A percentile compares a stretch with the other conserved stretches of the same genome.
phyloP scores from a whole-genome alignment of 352 stramenopile species.

The Saprolegnia parasitica region DNA sequence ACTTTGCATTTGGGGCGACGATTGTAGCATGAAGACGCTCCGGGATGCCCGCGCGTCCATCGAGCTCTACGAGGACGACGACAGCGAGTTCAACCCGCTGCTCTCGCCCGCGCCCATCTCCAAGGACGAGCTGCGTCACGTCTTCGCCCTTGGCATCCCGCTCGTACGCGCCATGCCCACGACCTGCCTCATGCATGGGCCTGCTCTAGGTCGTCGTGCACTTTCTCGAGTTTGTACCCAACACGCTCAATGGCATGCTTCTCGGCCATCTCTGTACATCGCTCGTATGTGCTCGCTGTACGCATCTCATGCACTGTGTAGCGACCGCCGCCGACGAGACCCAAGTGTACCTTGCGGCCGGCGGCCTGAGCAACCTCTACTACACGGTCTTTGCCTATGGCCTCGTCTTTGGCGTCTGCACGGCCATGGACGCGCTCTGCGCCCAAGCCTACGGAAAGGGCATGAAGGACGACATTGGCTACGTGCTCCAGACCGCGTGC shows the following conservation, averaged over 20 bases:
- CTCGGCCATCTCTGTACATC: constrained; percentile 11
- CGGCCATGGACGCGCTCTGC: constrained; percentile 87
- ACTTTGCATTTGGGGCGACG: not conserved
- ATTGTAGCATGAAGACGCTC: not conserved
- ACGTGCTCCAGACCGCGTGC: constrained; percentile 80
- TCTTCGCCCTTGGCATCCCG: constrained; percentile 10
- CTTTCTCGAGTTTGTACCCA: constrained; percentile 17
- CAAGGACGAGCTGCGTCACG: constrained; percentile 19
- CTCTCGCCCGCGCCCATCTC: constrained; percentile 25
- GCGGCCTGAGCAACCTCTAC: constrained; percentile 20
- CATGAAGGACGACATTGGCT: constrained; percentile 73
- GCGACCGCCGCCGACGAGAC: constrained; percentile 2
- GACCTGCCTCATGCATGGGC: not conserved
- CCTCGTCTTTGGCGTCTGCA: constrained; percentile 57
- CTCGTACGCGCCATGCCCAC: not conserved
- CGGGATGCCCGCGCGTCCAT: constrained; percentile 1
- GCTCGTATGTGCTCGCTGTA: not conserved
- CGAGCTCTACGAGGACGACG: constrained; percentile 11
- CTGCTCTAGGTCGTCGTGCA: constrained; percentile 8
- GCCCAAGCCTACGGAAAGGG: constrained; percentile 74
- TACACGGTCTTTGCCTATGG: constrained; percentile 18
- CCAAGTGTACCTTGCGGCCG: constrained; percentile 13
- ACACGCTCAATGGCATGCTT: constrained; percentile 22
- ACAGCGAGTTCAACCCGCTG: constrained; percentile 25
- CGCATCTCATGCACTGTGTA: constrained; percentile 10